These are phyloP conservation scores for Sporothrix protearum DNA, from an alignment of 2,329 filamentous ascomycete genomes.

Conservation along the genomic window DNA sequence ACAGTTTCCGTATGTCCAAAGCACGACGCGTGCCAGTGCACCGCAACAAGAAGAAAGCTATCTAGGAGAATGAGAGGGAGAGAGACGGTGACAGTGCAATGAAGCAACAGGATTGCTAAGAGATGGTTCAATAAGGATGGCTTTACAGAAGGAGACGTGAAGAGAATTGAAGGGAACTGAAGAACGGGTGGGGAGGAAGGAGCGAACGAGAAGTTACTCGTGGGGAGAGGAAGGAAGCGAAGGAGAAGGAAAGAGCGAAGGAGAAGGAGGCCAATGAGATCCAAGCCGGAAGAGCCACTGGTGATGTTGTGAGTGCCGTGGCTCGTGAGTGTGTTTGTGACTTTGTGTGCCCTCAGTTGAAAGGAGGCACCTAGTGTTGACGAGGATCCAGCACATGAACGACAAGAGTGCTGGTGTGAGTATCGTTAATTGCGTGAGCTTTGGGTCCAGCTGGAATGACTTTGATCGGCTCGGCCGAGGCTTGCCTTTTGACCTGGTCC, in stretches of 20 bases:
- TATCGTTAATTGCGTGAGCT: neutral
- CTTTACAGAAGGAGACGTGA: neutral
- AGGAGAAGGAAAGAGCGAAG: neutral
- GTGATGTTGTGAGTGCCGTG: neutral
- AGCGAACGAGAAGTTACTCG: conserved; percentile 8
- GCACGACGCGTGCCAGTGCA: neutral
- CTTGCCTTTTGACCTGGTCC: conserved; percentile 7
- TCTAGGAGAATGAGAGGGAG: neutral
- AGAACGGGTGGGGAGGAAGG: neutral
- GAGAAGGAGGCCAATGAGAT: neutral
- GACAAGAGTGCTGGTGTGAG: neutral
- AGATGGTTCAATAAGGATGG: neutral
- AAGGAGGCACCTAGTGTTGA: neutral
- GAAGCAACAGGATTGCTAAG: neutral
- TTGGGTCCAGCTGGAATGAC: neutral
- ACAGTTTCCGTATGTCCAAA: neutral
- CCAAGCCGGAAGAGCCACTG: neutral
- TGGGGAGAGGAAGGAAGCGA: neutral
- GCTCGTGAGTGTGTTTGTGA: neutral
- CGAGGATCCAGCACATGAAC: conserved; percentile 3
- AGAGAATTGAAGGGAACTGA: neutral
- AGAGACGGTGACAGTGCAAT: neutral
- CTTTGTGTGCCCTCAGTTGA: neutral
- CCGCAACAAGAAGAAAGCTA: neutral
- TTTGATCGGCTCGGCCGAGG: conserved; percentile 7